Conservation (phyloP, 2,329 filamentous ascomycete genomes). For the Kalmusia sp. region DNA sequence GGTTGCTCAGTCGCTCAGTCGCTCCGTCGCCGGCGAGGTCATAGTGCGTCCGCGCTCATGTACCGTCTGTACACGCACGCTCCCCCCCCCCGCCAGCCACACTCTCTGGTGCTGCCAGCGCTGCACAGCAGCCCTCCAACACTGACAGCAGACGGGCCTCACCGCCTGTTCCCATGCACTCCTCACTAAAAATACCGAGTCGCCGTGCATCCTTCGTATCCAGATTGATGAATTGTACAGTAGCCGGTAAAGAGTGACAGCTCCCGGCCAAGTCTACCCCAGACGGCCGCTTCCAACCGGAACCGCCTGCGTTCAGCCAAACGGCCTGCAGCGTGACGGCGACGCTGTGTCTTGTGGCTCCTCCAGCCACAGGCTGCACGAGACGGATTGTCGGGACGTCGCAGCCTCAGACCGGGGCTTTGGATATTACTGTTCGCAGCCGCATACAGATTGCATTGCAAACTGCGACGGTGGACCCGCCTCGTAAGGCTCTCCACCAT, state of each 20-base stretch:
- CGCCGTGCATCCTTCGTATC: conserved; percentile 33
- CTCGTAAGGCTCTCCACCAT: conserved; percentile 27
- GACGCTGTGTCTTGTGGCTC: conserved; percentile 29
- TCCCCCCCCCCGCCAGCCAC: conserved; percentile 12
- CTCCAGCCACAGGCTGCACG: conserved; percentile 26
- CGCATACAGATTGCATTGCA: conserved; percentile 27
- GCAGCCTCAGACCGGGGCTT: conserved; percentile 34
- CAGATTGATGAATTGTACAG: conserved; percentile 33
- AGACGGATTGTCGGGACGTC: conserved; percentile 33
- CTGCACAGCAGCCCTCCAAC: conserved; percentile 17
- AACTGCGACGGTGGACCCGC: conserved; percentile 24
- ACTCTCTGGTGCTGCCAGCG: conserved; percentile 10
- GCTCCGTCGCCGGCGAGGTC: conserved; percentile 15
- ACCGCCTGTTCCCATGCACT: conserved; percentile 42
- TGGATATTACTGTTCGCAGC: conserved; percentile 39
- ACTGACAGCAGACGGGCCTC: conserved; percentile 25
- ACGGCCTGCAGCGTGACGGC: conserved; percentile 32
- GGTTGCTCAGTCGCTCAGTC: no score
- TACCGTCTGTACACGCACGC: neutral
- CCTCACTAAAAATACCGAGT: conserved; percentile 37
- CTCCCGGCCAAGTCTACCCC: conserved; percentile 33
- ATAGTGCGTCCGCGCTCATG: conserved; percentile 5
- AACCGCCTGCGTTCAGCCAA: conserved; percentile 27
- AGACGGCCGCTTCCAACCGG: conserved; percentile 28
- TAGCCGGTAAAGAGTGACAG: conserved; percentile 27